Conservation (phyloP, 805 yeast species). For the Monosporozyma siamensis region DNA sequence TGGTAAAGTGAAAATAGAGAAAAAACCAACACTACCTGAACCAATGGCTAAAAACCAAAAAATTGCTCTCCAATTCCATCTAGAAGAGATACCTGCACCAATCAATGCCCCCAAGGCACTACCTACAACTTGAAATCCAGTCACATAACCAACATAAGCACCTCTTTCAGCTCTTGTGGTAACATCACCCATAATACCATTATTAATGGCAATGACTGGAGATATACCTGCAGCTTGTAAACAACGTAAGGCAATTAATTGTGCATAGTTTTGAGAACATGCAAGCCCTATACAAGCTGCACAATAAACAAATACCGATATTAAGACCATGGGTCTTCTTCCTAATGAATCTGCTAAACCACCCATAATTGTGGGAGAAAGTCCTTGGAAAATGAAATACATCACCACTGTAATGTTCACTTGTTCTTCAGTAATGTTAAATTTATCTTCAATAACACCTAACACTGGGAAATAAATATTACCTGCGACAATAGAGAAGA, state of each 20-base stretch:
- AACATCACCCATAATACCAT: constrained; percentile 68
- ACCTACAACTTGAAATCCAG: constrained; percentile 66
- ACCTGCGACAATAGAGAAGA: constrained; percentile 62
- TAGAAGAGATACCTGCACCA: constrained; percentile 36
- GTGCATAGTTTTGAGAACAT: constrained; percentile 43
- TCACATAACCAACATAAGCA: constrained; percentile 51
- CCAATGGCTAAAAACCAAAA: constrained; percentile 67
- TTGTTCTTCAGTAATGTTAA: constrained; percentile 45
- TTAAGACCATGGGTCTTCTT: constrained; percentile 57
- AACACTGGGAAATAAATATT: constrained; percentile 78
- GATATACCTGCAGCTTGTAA: constrained; percentile 72
- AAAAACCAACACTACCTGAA: constrained; percentile 37
- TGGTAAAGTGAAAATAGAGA: constrained; percentile 42
- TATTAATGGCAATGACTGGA: constrained; percentile 58
- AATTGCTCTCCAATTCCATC: constrained; percentile 63
- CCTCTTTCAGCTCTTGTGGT: constrained; percentile 62
- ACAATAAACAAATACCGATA: constrained; percentile 45
- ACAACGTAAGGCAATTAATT: constrained; percentile 57
- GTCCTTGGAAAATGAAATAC: constrained; percentile 66
- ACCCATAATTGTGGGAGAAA: constrained; percentile 64
- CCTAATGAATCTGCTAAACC: constrained; percentile 62
- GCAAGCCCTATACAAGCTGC: constrained; percentile 63
- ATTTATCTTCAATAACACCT: constrained; percentile 45
- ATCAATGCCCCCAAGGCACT: constrained; percentile 74
- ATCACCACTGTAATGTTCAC: constrained; percentile 69